Base-by-base conservation (phyloP, 1,139 yeast genomes). In the Debaryomycetaceae sp. region DNA sequence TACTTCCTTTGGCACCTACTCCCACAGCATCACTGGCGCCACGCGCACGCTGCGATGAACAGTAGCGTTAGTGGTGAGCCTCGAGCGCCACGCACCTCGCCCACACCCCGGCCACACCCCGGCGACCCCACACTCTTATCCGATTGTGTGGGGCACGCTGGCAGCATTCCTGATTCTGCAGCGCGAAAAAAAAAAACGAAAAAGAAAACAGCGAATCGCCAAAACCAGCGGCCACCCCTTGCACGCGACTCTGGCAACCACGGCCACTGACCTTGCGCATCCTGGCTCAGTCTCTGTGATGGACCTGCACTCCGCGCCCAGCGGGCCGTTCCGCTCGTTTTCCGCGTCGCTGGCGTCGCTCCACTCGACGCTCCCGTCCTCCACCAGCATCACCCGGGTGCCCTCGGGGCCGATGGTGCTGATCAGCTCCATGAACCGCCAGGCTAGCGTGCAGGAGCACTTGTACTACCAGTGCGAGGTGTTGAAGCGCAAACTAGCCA, bases 391-490 rank as follows among this genome's bases (percentile, higher is more conserved):
- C 25, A 60, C 69, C 9, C 42, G 70, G 32, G 59, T 61, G 28
- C 53, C 61, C 12, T 55, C 48, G 34, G 78, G 71, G 18, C 78
- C 78, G 10, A 51, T 68, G 35, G 62, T 52, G 33, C 58, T 56
- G 30, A 61, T 62, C 34, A 53, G 48, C 23, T 59, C 56, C 38
- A 61, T 84, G 71, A 84, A 84, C 55, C 69, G 71, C 41, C 73
- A 71, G 37, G 83, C 83, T n/a, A 60, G 70, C 16, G 75, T 79
- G 16, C 66, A 70, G 36, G 88, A 82, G 39, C 89, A 94, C 29
- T 61, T 89, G 24, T 86, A 75, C 55, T 83, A 80, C 51, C 75
- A 83, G 34, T 83, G 95, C 50, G 57, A 70, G 24, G 59, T 65
- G 12, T 61, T 88, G 37, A 71, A 77, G 49, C 65, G 61, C 36